Evolutionary conservation across 345 rosid genomes (phyloP), one percentile per base, ranked within the genome.

Genomic region (Anacardium occidentale): DNA sequence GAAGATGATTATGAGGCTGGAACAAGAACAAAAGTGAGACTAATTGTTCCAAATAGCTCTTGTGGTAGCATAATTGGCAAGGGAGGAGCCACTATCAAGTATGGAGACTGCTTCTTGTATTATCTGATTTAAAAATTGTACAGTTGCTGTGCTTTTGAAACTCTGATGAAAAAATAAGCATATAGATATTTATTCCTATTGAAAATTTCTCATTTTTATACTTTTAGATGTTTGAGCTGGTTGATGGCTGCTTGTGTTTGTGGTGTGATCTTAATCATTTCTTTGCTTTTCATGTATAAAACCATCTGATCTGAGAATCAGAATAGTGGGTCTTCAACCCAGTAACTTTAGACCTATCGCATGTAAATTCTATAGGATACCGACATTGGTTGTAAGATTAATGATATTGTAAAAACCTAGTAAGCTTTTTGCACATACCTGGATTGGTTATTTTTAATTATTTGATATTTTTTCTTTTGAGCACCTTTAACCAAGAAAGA

Each of bases 21-120:
- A 79, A 92, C 91, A 74, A 91, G 88, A 82, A 83, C 86, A 74
- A 96, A 88, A 85, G 85, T 96, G 81, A 96, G 97, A 81, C 77
- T 96, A 52, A 80, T 93, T 72, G 99, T 93, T 84, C 97, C 99
- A 52, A 93, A 96, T 79, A 85, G 88, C 83, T 91, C 93, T 63
- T 96, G 99, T 76, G 99, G 99, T 69, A 88, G 99, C 83, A 96
- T 96, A 71, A 96, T 96, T 80, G 99, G 99, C 69, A 96, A 93
- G 84, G 99, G 97, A 85, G 98, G 99, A 58, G 84, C 95, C 75
- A 93, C 88, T 40, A 96, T 96, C 82, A 96, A 93, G 99, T 96
- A 88, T 73, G 92, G 57, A 42, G 17, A 58, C 58, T 74, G 54
- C 58, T 72, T 44, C 55, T 44, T 73, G 67, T 62, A 26, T 70